phyloP scores from a whole-genome alignment of 768 basidiomycete species.

The Chalciporus sphaerocephalus region DNA sequence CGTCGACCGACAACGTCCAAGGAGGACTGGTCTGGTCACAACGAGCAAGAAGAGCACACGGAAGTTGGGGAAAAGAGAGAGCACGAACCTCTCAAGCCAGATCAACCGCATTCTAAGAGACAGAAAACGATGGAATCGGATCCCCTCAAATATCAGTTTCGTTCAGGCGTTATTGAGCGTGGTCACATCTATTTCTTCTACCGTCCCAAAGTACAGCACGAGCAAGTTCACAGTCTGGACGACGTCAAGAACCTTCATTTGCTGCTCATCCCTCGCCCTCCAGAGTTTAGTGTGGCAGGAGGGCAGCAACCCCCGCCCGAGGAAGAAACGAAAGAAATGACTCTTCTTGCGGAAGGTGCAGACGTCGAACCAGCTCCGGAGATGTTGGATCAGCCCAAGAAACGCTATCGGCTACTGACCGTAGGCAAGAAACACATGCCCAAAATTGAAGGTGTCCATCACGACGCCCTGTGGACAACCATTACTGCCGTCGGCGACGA shows the following conservation, averaged over 20 bases:
- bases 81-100: constrained; percentile 16
- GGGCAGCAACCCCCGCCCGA: constrained; percentile 12
- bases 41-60: constrained; percentile 25
- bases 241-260: constrained; percentile 58
- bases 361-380: constrained; percentile 47
- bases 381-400: constrained; percentile 31
- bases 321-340: constrained; percentile 35
- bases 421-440: constrained; percentile 60
- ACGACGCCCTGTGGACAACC: constrained; percentile 49
- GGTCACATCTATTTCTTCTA: constrained; percentile 66
- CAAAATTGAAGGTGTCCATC: constrained; percentile 35
- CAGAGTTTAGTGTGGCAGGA: constrained; percentile 34
- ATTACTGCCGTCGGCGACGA: constrained; percentile 51
- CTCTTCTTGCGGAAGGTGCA: constrained; percentile 39
- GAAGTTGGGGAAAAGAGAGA: constrained; percentile 19
- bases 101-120: constrained; percentile 11
- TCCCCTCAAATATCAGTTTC: constrained; percentile 10
- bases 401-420: constrained; percentile 47
- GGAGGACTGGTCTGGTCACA: constrained; percentile 8
- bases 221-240: constrained; percentile 51
- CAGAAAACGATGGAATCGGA: constrained; percentile 16
- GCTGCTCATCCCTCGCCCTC: constrained; percentile 53
- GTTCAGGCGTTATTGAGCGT: constrained; percentile 44
- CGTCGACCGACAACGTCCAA: not conserved
- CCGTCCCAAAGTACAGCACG: constrained; percentile 50